Evolutionary conservation across 2,329 filamentous ascomycete genomes (phyloP).

Genomic region (Fusarium buxicola): DNA sequence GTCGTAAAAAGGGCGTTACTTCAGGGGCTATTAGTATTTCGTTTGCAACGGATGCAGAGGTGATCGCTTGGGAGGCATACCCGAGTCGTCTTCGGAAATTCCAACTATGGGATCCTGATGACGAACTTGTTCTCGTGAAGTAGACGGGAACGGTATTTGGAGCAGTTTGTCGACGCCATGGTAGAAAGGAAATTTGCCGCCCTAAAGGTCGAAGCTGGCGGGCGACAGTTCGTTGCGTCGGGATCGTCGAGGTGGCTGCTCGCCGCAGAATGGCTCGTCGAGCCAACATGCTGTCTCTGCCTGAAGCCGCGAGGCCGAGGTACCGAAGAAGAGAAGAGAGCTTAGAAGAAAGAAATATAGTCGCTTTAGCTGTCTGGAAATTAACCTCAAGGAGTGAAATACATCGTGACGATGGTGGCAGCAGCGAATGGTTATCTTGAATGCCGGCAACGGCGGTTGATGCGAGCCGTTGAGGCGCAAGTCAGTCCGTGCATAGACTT

Average conservation of each 20-base stretch:
- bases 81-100: slow-evolving; percentile 45
- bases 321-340: background rate
- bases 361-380: slow-evolving; percentile 6
- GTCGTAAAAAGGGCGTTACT: slow-evolving; percentile 50
- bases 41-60: background rate
- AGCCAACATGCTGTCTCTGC: slow-evolving; percentile 40
- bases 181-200: slow-evolving; percentile 50
- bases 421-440: slow-evolving; percentile 10
- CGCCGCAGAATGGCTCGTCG: slow-evolving; percentile 41
- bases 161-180: slow-evolving; percentile 46
- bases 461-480: slow-evolving; percentile 8
- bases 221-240: slow-evolving; percentile 37
- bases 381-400: slow-evolving; percentile 23
- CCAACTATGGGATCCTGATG: slow-evolving; percentile 22
- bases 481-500: background rate
- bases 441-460: slow-evolving; percentile 12
- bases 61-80: slow-evolving; percentile 35
- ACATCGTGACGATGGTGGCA: slow-evolving; percentile 39
- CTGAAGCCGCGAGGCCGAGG: background rate
- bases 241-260: slow-evolving; percentile 34
- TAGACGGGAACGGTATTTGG: slow-evolving; percentile 48
- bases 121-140: slow-evolving; percentile 42
- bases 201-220: slow-evolving; percentile 35
- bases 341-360: slow-evolving; percentile 3
- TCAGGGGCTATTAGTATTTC: slow-evolving; percentile 18